Evolutionary conservation across 768 basidiomycete species (phyloP), one percentile per base, ranked within the genome.

Genomic region (Macrolepiota albuminosa): DNA sequence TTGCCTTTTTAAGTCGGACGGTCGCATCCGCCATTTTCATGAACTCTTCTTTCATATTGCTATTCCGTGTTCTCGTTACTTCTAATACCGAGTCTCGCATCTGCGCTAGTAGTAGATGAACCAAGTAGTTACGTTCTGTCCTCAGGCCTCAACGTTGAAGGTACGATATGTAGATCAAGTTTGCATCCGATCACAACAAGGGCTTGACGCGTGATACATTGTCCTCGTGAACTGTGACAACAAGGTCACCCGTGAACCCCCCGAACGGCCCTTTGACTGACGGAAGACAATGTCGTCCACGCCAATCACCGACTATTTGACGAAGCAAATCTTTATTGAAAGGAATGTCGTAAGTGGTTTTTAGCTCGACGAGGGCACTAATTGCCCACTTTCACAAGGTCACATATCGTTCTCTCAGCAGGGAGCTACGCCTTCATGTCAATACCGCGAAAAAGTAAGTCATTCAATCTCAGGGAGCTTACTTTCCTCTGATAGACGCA

Each of bases 401-500:
- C 59, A 93, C 91, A 5, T 93, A 84, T 70, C 82, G 91, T 40
- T 85, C 83, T 5, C 77, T 93, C 52, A 92, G 91, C 66, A 81
- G 89, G 63, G 83, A 82, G 43, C 78, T 90, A 47, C 77, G 78
- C 0, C 78, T 93, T 56, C 87, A 92, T 66, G 89, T 92, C 66
- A 89, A 91, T 70, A 73, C 73, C 40, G 91, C 91, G 21, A 93
- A 92, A 69, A 88, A 85, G 91, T 92, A 61, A 66, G 81, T 53
- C 18, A n/a, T 33, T 31, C 11, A n/a, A 40, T 29, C 5, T 33
- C 8, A 11, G 29, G n/a, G 9, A 43, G 14, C 31, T 42, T 42
- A 18, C 43, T 33, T 9, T 59, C 26, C 16, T 60, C 31, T 47
- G 42, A 36, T 13, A 54, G 18, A 40, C 11, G 8, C 64, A 93